phyloP scores from a whole-genome alignment of 2,329 filamentous ascomycete species.

The Hypoxylon rubiginosum region DNA sequence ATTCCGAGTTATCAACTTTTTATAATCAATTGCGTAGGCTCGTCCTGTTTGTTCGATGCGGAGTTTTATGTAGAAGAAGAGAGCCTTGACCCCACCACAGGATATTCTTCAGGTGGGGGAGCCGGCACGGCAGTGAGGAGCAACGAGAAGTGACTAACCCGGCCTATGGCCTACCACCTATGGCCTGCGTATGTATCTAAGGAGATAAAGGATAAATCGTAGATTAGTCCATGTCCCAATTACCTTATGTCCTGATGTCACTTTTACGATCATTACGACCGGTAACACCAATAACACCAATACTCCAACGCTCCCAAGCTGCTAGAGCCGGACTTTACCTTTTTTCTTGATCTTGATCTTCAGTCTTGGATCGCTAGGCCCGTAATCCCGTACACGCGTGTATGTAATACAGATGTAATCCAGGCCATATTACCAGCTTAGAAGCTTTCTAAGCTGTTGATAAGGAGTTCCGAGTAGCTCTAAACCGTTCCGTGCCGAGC shows the following conservation, averaged over 20 bases:
- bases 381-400: constrained; percentile 9
- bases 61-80: constrained; percentile 34
- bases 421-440: not conserved
- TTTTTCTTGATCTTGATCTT: not conserved
- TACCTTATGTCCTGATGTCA: constrained; percentile 39
- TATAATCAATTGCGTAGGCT: constrained; percentile 31
- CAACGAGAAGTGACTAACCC: constrained; percentile 17
- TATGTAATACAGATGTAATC: constrained; percentile 12
- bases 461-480: constrained; percentile 24
- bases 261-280: constrained; percentile 31
- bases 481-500: constrained; percentile 20
- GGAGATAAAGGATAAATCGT: constrained; percentile 16
- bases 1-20: constrained; percentile 31
- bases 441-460: constrained; percentile 18
- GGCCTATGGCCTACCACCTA: not conserved
- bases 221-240: not conserved
- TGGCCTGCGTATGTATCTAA: too few species aligned
- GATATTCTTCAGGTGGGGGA: constrained; percentile 40
- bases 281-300: constrained; percentile 14
- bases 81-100: constrained; percentile 38
- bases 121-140: constrained; percentile 42
- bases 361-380: not conserved
- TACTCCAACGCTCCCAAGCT: too few species aligned
- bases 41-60: constrained; percentile 40
- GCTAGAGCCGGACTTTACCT: constrained; percentile 10